Percentiles rank a stretch among this genome's conserved stretches.
Conservation (phyloP, 768 basidiomycete genomes). For the Tricholoma bakamatsutake region DNA sequence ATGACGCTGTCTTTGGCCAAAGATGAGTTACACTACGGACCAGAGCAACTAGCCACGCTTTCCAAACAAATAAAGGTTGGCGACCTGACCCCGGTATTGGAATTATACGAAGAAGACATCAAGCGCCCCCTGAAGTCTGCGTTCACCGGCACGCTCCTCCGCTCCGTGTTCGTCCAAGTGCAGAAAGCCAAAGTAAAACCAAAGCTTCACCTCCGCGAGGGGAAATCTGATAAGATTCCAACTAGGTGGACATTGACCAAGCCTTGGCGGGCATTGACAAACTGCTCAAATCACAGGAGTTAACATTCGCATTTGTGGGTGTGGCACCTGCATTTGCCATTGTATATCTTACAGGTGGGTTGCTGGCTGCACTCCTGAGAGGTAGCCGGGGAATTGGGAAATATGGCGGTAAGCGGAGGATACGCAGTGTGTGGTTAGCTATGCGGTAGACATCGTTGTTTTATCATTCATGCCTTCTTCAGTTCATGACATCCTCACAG, state of each 20-base stretch:
- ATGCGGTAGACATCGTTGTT: constrained; percentile 46
- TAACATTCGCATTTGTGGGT: constrained; percentile 96
- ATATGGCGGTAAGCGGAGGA: constrained; percentile 52
- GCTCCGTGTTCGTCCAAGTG: constrained; percentile 85
- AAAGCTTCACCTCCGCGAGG: not conserved
- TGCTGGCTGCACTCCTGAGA: constrained; percentile 42
- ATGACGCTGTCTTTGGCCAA: constrained; percentile 85
- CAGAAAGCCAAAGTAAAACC: constrained; percentile 83
- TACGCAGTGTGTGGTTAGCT: constrained; percentile 59
- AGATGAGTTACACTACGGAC: constrained; percentile 67
- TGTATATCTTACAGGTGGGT: constrained; percentile 61
- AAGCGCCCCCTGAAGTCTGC: constrained; percentile 80
- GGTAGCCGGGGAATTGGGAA: constrained; percentile 42
- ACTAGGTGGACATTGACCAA: constrained; percentile 86
- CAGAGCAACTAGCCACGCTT: constrained; percentile 59
- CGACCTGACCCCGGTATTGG: constrained; percentile 81
- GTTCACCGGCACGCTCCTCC: constrained; percentile 71
- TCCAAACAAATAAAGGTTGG: constrained; percentile 65
- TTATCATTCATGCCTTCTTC: not conserved
- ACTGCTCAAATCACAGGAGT: constrained; percentile 86
- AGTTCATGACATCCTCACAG: constrained; percentile 22
- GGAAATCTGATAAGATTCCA: not conserved
- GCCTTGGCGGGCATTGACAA: constrained; percentile 89
- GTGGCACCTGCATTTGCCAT: constrained; percentile 86
- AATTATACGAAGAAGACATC: constrained; percentile 90